phyloP scores from a whole-genome alignment of 176 grass and related monocot species.

The Musa troglodytarum region DNA sequence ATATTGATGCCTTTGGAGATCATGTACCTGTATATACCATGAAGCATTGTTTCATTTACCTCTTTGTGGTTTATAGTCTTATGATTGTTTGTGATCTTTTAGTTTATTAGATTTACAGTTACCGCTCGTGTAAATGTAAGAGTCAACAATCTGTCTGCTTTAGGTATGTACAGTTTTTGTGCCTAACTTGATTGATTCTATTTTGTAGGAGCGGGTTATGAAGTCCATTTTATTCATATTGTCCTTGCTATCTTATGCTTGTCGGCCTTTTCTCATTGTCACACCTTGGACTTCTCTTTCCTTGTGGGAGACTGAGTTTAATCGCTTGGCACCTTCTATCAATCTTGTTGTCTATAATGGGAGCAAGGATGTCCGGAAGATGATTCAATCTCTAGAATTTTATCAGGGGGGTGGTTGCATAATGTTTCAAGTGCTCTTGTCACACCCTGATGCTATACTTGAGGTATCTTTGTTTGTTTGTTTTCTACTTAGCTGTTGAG shows the following conservation, averaged over 20 bases:
- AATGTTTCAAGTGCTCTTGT: conserved; percentile 82
- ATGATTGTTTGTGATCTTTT: too few relatives aligned
- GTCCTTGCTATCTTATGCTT: conserved; percentile 44
- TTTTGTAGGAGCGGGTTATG: conserved; percentile 66
- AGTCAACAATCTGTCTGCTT: too few relatives aligned
- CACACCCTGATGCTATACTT: conserved; percentile 57
- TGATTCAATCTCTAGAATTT: conserved; percentile 70
- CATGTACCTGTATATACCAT: too few relatives aligned
- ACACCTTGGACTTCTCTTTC: conserved; percentile 44
- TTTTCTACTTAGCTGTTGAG: neutral
- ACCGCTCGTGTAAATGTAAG: neutral
- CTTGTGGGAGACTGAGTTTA: conserved; percentile 74
- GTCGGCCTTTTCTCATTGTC: conserved; percentile 61
- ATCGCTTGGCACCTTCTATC: conserved; percentile 55
- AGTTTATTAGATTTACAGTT: neutral
- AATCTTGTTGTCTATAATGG: conserved; percentile 76
- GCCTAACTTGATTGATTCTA: conserved; percentile 1
- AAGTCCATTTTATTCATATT: conserved; percentile 62
- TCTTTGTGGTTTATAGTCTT: too few relatives aligned
- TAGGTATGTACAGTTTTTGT: neutral
- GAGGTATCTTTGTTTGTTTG: conserved; percentile 52
- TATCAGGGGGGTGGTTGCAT: conserved; percentile 45
- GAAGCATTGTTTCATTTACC: too few relatives aligned
- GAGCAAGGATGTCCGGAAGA: conserved; percentile 47
- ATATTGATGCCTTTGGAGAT: too few relatives aligned